These are phyloP conservation scores for Colletotrichum higginsianum DNA, from an alignment of 2,329 filamentous ascomycete genomes.

Conservation along the genomic window DNA sequence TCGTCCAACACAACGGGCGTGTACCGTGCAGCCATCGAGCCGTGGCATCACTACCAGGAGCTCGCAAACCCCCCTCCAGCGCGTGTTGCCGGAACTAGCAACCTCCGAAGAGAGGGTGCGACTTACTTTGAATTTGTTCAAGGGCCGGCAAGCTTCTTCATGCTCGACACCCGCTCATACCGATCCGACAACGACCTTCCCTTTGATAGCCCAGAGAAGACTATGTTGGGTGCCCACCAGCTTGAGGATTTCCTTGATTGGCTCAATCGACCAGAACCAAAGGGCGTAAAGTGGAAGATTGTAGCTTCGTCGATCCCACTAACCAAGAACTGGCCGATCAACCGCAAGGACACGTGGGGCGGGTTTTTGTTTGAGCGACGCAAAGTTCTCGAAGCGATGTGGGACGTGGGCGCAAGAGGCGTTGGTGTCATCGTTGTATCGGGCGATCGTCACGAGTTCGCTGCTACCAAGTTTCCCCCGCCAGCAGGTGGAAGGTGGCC, in stretches of 20 bases:
- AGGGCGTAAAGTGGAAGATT: constrained; percentile 92
- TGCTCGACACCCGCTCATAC: constrained; percentile 92
- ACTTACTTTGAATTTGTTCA: constrained; percentile 93
- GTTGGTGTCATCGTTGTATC: constrained; percentile 87
- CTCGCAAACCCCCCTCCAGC: constrained; percentile 84
- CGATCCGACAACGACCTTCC: constrained; percentile 77
- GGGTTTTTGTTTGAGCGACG: constrained; percentile 88
- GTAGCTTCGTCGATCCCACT: constrained; percentile 93
- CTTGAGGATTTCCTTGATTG: constrained; percentile 84
- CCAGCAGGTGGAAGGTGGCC: constrained; percentile 74
- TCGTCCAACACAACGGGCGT: constrained; percentile 84
- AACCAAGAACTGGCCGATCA: constrained; percentile 97
- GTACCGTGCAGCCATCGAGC: constrained; percentile 84
- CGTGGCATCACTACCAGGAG: constrained; percentile 89
- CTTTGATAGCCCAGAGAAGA: constrained; percentile 77
- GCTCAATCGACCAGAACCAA: constrained; percentile 79
- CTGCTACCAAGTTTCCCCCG: constrained; percentile 84
- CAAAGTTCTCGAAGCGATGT: constrained; percentile 89
- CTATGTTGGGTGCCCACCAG: constrained; percentile 88
- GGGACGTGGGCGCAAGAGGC: constrained; percentile 83
- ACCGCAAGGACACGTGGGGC: constrained; percentile 92
- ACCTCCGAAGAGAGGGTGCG: constrained; percentile 63
- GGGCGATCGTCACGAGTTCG: constrained; percentile 97
- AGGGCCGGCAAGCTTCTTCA: constrained; percentile 93
- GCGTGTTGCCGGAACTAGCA: constrained; percentile 61